phyloP scores from a whole-genome alignment of 495 filamentous ascomycete genomes.

The Xylaria sp. region DNA sequence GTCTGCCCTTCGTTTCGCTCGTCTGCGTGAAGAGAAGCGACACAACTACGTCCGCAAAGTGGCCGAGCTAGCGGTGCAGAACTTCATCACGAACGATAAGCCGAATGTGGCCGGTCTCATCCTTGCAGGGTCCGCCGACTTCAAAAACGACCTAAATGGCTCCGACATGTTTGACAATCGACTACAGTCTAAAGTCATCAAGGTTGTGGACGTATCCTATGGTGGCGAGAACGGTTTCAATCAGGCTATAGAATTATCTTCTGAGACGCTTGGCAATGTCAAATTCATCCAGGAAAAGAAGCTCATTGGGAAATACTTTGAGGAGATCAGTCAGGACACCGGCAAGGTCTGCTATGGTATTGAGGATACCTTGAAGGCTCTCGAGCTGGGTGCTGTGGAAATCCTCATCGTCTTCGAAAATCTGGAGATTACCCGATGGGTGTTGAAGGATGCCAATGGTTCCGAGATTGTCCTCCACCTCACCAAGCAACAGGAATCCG shows the following conservation, averaged over 20 bases:
- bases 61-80: slow-evolving; percentile 95
- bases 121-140: slow-evolving; percentile 95
- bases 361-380: slow-evolving; percentile 95
- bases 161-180: slow-evolving; percentile 96
- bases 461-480: slow-evolving; percentile 79
- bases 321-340: slow-evolving; percentile 96
- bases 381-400: slow-evolving; percentile 94
- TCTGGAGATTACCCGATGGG: slow-evolving; percentile 89
- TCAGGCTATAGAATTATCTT: slow-evolving; percentile 93
- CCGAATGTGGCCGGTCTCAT: slow-evolving; percentile 95
- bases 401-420: slow-evolving; percentile 98
- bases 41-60: slow-evolving; percentile 99
- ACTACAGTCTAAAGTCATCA: slow-evolving; percentile 93
- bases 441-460: slow-evolving; percentile 78
- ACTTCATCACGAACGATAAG: slow-evolving; percentile 97
- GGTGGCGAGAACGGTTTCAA: slow-evolving; percentile 99
- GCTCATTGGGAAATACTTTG: slow-evolving; percentile 96
- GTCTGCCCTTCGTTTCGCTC: slow-evolving; percentile 97
- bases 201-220: slow-evolving; percentile 97
- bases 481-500: slow-evolving; percentile 80
- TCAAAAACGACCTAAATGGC: slow-evolving; percentile 98
- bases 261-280: slow-evolving; percentile 97
- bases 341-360: slow-evolving; percentile 97
- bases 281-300: slow-evolving; percentile 99
- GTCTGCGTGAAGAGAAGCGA: slow-evolving; percentile 98